Evolutionary conservation across 2,329 filamentous ascomycete genomes (phyloP), one percentile per base, ranked within the genome.

Genomic region (Claviceps pazoutovae): DNA sequence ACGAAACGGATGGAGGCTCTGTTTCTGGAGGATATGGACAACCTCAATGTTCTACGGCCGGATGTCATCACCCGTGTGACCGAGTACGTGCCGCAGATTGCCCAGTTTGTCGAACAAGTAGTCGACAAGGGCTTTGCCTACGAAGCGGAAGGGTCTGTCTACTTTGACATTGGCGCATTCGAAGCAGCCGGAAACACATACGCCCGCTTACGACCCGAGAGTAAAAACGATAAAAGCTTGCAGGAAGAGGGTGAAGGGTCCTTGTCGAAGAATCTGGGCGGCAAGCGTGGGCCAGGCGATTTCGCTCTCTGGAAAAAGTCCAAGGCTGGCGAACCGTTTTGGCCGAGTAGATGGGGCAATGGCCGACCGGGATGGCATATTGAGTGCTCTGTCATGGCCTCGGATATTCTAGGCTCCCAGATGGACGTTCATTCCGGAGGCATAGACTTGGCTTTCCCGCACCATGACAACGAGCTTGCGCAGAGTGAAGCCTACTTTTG

Each of bases 341-440:
- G 91, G 91, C 75, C 82, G 5, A 93, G 86, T 59, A 82, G 82
- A 3, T 97, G 91, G 90, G 89, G 91, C 4, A 75, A 82, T 52
- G 90, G 90, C 4, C 76, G 91, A 45, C 91, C 91, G 1, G 91
- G 91, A 17, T 97, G 91, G 91, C 91, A 96, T 63, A 96, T 96
- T 61, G 90, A 96, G 71, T 96, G 91, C 80, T 90, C 85, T 1
- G 89, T 89, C 16, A 96, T 97, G 91, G 89, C 90, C 0, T 91
- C 86, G 2, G 87, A 90, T 56, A 78, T 89, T n/a, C 72, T 97
- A 1, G 90, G 90, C 5, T 75, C 82, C 30, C 78, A 83, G 55
- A 89, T 97, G 74, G 91, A 97, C 65, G 87, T 96, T 51, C 91
- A 96, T 67, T 94, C 88, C 21, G 90, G 91, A 30, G 91, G 91